phyloP scores from a whole-genome alignment of 2,329 filamentous ascomycete genomes.

The Sporothrix schenckii region DNA sequence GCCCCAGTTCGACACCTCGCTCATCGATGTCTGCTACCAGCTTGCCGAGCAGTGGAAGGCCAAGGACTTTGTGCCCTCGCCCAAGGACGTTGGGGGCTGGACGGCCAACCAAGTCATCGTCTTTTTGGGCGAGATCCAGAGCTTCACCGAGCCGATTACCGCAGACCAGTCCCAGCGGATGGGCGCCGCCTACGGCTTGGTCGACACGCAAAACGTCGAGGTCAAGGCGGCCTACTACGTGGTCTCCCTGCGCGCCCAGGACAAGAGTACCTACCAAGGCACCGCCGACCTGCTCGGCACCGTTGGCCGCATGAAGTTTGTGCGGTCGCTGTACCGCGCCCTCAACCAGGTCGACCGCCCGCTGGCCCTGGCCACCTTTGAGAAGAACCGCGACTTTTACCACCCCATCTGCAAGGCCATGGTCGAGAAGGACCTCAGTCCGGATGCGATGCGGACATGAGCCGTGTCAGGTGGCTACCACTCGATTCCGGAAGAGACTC shows the following conservation, averaged over 20 bases:
- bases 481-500: not conserved
- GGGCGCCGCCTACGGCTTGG: conserved; percentile 73
- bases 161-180: conserved; percentile 69
- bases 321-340: conserved; percentile 78
- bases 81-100: conserved; percentile 72
- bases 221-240: conserved; percentile 78
- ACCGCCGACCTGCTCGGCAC: conserved; percentile 74
- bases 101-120: conserved; percentile 88
- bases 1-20: conserved; percentile 83
- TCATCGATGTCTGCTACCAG: conserved; percentile 82
- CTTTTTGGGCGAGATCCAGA: conserved; percentile 79
- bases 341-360: conserved; percentile 74
- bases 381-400: conserved; percentile 88
- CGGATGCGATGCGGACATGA: conserved; percentile 34
- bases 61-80: conserved; percentile 61
- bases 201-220: conserved; percentile 81
- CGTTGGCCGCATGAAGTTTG: conserved; percentile 97
- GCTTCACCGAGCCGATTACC: conserved; percentile 65
- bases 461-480: not conserved
- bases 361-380: conserved; percentile 79
- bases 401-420: conserved; percentile 88
- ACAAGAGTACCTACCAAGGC: conserved; percentile 68
- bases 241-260: conserved; percentile 75
- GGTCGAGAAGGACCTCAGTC: conserved; percentile 79
- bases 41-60: conserved; percentile 79